Percentiles rank a stretch among this genome's conserved stretches.
These are phyloP conservation scores for Rhypophila decipiens DNA, from an alignment of 495 filamentous ascomycete species.

Conservation along the genomic window DNA sequence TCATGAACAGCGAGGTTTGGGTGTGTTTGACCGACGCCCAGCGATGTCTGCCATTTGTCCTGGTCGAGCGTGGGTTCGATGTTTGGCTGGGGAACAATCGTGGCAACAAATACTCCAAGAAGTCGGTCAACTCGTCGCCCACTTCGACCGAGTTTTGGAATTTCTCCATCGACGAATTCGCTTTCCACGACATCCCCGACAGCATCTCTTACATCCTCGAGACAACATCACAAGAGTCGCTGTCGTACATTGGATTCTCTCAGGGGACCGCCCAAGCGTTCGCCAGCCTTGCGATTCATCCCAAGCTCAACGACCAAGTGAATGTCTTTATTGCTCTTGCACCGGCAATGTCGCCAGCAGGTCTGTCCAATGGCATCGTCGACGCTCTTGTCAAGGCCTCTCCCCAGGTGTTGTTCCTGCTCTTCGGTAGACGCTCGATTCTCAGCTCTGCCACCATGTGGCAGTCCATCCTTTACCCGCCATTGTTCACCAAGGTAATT, in stretches of 20 bases:
- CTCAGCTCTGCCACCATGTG: conserved; percentile 93
- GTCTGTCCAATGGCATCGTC: conserved; percentile 81
- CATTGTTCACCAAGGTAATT: conserved; percentile 84
- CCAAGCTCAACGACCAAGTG: conserved; percentile 83
- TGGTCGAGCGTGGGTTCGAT: conserved; percentile 91
- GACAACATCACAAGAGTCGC: conserved; percentile 72
- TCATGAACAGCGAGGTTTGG: conserved; percentile 99
- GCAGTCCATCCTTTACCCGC: conserved; percentile 92
- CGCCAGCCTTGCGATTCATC: conserved; percentile 89
- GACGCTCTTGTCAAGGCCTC: conserved; percentile 91
- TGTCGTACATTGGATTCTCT: conserved; percentile 95
- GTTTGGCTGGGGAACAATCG: conserved; percentile 98
- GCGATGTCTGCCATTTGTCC: conserved; percentile 76
- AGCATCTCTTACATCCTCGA: conserved; percentile 86
- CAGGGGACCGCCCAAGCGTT: conserved; percentile 97
- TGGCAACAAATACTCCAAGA: conserved; percentile 98
- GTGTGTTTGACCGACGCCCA: conserved; percentile 84
- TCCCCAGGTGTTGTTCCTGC: conserved; percentile 84
- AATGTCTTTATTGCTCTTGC: conserved; percentile 97
- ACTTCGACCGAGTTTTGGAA: conserved; percentile 81
- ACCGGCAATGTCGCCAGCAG: conserved; percentile 90
- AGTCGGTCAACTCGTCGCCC: conserved; percentile 68
- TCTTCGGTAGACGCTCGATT: conserved; percentile 92
- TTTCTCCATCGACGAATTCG: conserved; percentile 97
- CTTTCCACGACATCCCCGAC: conserved; percentile 94